Percentiles rank a stretch among this genome's conserved stretches.
These are phyloP conservation scores for Fusarium compactum DNA, from an alignment of 2,329 filamentous ascomycete genomes.

Conservation along the genomic window DNA sequence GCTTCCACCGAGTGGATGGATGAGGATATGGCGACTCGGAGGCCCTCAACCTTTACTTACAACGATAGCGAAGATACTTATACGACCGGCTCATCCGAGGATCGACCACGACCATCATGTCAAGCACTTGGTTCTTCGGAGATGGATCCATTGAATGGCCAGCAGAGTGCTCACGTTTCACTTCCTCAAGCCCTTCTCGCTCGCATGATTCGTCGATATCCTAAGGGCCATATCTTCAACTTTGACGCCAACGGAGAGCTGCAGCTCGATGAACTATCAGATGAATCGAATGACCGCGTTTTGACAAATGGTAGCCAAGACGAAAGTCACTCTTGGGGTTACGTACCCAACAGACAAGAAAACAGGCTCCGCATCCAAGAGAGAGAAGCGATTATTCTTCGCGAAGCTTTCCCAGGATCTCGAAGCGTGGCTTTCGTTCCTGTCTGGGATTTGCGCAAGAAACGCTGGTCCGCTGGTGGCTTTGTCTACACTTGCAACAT, in stretches of 20 bases:
- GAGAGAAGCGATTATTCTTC: conserved; percentile 46
- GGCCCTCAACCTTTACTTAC: conserved; percentile 20
- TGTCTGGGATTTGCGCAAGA: conserved; percentile 59
- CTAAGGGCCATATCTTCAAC: conserved; percentile 60
- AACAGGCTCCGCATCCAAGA: conserved; percentile 22
- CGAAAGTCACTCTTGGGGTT: background rate
- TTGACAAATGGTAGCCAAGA: background rate
- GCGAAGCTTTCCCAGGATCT: conserved; percentile 56
- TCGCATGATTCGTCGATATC: conserved; percentile 58
- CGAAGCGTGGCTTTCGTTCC: conserved; percentile 62
- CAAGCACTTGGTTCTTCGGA: conserved; percentile 27
- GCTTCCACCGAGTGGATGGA: conserved; percentile 23
- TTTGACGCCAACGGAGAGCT: conserved; percentile 56
- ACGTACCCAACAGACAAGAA: background rate
- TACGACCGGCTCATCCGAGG: conserved; percentile 26
- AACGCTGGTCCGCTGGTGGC: conserved; percentile 62
- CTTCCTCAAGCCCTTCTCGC: conserved; percentile 56
- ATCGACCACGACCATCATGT: conserved; percentile 13
- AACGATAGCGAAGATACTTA: conserved; percentile 22
- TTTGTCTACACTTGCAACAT: conserved; percentile 62
- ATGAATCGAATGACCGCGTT: conserved; percentile 21
- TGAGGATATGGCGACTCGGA: conserved; percentile 12
- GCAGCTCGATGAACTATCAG: conserved; percentile 48
- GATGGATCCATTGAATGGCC: conserved; percentile 10
- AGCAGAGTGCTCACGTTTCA: conserved; percentile 16